A percentile compares a stretch with the other conserved stretches of the same genome.
Conservation (phyloP, 1,139 yeast genomes). For the Candida smagusa region DNA sequence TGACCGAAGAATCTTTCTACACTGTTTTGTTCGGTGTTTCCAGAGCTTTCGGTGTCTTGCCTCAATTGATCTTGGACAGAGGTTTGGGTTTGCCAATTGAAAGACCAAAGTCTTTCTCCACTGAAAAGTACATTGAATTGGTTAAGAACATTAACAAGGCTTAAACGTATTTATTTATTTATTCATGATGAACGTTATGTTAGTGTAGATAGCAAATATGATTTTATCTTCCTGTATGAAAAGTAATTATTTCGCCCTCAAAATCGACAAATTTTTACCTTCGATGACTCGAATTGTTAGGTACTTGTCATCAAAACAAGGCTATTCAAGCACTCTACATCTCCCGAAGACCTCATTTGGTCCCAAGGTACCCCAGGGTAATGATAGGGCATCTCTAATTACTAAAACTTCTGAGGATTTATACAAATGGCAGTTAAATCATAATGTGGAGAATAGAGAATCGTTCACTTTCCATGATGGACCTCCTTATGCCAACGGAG, state of each 20-base stretch:
- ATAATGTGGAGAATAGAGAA: conserved; percentile 19
- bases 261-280: not conserved
- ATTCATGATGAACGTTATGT: conserved; percentile 6
- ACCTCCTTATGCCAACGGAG: conserved; percentile 98
- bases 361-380: conserved; percentile 39
- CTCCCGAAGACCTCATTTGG: conserved; percentile 42
- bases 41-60: conserved; percentile 96
- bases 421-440: conserved; percentile 34
- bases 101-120: conserved; percentile 95
- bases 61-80: conserved; percentile 95
- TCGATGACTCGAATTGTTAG: conserved; percentile 7
- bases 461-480: conserved; percentile 87
- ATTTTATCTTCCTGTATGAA: not conserved
- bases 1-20: conserved; percentile 93
- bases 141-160: conserved; percentile 45
- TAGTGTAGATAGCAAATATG: conserved; percentile 1
- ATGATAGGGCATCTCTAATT: conserved; percentile 23
- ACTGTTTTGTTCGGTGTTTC: conserved; percentile 98
- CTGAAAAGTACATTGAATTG: conserved; percentile 62
- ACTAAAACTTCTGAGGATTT: conserved; percentile 27
- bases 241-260: conserved; percentile 1
- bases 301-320: conserved; percentile 5
- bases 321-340: conserved; percentile 34
- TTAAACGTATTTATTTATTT: conserved; percentile 14
- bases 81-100: conserved; percentile 94